phyloP scores from a whole-genome alignment of 441 rosid genomes.

The Biscutella auriculata region DNA sequence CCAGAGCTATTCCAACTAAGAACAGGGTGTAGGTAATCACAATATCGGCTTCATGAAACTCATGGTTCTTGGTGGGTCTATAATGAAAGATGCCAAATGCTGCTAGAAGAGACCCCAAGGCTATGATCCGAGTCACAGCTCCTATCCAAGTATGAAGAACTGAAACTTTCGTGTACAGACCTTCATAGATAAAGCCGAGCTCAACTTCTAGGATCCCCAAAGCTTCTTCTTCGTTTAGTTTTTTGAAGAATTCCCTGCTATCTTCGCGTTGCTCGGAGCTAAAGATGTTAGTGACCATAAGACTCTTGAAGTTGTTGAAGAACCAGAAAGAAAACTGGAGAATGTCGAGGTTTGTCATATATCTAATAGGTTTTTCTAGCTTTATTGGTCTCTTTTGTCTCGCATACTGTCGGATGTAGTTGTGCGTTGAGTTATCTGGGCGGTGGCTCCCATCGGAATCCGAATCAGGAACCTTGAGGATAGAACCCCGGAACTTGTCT shows the following conservation, averaged over 20 bases:
- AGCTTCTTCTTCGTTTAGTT: conserved; percentile 15
- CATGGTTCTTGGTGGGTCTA: not conserved
- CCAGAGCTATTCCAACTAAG: conserved; percentile 33
- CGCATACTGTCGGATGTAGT: too few relatives aligned
- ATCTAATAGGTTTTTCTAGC: not conserved
- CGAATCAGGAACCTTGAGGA: conserved; percentile 30
- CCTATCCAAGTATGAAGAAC: conserved; percentile 20
- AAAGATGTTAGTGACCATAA: conserved; percentile 26
- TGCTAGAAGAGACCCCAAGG: conserved; percentile 17
- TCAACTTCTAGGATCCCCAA: conserved; percentile 33
- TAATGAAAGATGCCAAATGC: conserved; percentile 24
- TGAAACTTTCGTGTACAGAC: conserved; percentile 26
- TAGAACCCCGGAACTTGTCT: conserved; percentile 35
- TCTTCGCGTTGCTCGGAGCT: not conserved
- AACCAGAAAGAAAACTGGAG: conserved; percentile 18
- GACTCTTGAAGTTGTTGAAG: conserved; percentile 24
- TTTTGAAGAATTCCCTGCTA: conserved; percentile 25
- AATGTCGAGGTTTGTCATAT: not conserved
- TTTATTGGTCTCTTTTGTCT: not conserved
- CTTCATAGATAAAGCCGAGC: conserved; percentile 39
- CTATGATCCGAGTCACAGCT: conserved; percentile 15
- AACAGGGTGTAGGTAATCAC: conserved; percentile 32
- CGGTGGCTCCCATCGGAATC: too few relatives aligned
- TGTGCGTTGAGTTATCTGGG: too few relatives aligned
- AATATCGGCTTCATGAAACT: conserved; percentile 16